A percentile compares a stretch with the other conserved stretches of the same genome.
These are phyloP conservation scores for Lathyrus aphaca DNA, from an alignment of 306 rosid species.

Conservation along the genomic window DNA sequence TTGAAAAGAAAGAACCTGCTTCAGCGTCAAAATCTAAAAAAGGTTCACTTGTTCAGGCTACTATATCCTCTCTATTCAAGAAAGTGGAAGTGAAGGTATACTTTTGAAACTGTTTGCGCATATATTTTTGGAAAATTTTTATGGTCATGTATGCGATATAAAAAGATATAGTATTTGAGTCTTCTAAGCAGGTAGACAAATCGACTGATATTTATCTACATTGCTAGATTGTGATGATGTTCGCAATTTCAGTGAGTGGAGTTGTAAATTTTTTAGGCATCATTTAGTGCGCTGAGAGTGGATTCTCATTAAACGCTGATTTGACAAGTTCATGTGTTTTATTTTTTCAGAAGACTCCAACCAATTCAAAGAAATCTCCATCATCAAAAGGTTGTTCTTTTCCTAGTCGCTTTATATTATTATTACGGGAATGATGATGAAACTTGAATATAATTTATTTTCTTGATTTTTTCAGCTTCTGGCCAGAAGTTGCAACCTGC, in stretches of 20 bases:
- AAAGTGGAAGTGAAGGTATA: conserved; percentile 80
- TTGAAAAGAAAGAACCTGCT: conserved; percentile 47
- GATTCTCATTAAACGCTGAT: no score
- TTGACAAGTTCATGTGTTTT: no score
- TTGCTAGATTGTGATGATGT: no score
- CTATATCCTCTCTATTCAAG: conserved; percentile 80
- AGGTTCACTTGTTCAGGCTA: conserved; percentile 74
- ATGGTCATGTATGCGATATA: no score
- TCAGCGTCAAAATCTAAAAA: conserved; percentile 51
- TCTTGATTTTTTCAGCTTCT: conserved; percentile 59
- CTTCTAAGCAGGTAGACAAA: no score
- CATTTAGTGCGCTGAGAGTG: no score
- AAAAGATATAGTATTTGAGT: no score
- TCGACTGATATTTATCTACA: no score
- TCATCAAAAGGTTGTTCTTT: conserved; percentile 60
- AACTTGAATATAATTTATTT: conserved; percentile 16
- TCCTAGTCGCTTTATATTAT: conserved; percentile 33
- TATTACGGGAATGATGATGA: conserved; percentile 29
- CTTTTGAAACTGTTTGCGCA: conserved; percentile 20
- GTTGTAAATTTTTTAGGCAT: no score
- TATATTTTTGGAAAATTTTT: no score
- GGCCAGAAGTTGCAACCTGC: conserved; percentile 52
- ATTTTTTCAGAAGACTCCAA: conserved; percentile 67
- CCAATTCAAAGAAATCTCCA: conserved; percentile 51
- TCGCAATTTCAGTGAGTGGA: no score